Conservation (phyloP, 1,284 basidiomycete species). For the Fomitiporia mediterranea region DNA sequence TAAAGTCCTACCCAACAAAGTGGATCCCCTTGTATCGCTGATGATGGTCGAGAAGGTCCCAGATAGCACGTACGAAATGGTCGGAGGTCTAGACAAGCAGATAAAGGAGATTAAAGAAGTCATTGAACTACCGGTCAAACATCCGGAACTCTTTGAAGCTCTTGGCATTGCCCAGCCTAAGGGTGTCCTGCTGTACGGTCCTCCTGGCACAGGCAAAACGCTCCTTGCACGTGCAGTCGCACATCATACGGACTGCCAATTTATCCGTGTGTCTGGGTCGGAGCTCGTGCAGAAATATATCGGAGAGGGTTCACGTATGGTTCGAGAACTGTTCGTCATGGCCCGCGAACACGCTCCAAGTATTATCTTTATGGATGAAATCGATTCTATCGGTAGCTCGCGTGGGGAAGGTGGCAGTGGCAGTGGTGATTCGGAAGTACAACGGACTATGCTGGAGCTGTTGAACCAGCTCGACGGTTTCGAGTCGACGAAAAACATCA, state of each 20-base stretch:
- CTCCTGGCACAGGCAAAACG: slow-evolving; percentile 97
- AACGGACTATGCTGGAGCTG: slow-evolving; percentile 96
- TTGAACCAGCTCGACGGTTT: slow-evolving; percentile 98
- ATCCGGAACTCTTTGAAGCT: slow-evolving; percentile 95
- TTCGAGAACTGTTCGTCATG: slow-evolving; percentile 98
- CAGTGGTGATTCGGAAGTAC: slow-evolving; percentile 93
- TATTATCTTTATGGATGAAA: slow-evolving; percentile 99
- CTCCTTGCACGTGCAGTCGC: slow-evolving; percentile 91
- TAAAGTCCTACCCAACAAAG: slow-evolving; percentile 93
- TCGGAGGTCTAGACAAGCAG: slow-evolving; percentile 96
- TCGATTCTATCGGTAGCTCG: slow-evolving; percentile 95
- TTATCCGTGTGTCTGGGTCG: slow-evolving; percentile 93
- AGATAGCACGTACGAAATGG: slow-evolving; percentile 99
- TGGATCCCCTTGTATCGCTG: slow-evolving; percentile 90
- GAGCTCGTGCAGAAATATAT: slow-evolving; percentile 99
- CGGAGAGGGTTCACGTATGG: slow-evolving; percentile 95
- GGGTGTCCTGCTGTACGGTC: slow-evolving; percentile 93
- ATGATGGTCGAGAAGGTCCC: slow-evolving; percentile 99
- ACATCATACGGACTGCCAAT: slow-evolving; percentile 97
- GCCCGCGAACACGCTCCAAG: slow-evolving; percentile 97
- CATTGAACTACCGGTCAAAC: slow-evolving; percentile 97
- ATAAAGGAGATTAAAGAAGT: slow-evolving; percentile 99
- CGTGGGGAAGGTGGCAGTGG: slow-evolving; percentile 87
- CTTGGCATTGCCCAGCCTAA: slow-evolving; percentile 98
- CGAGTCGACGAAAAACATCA: slow-evolving; percentile 98